phyloP scores from a whole-genome alignment of 306 rosid genomes.

The Glycine latifolia region DNA sequence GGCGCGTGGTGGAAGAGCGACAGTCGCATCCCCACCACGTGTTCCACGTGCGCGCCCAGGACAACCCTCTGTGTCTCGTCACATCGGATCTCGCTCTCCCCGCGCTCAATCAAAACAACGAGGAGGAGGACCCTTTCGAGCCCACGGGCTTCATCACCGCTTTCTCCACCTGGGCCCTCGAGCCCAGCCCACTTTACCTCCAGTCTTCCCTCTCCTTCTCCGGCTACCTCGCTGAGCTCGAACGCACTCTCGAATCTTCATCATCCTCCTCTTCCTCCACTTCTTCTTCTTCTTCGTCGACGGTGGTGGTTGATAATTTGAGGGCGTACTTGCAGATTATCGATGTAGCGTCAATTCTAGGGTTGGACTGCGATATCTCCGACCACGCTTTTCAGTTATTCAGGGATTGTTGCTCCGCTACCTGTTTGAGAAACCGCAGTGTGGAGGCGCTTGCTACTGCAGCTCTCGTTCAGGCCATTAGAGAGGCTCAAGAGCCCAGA shows the following conservation, averaged over 20 bases:
- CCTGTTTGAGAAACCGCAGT: constrained; percentile 94
- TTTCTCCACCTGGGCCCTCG: constrained; percentile 95
- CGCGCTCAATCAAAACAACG: constrained; percentile 41
- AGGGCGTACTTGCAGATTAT: constrained; percentile 98
- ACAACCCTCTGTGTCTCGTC: constrained; percentile 90
- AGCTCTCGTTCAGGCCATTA: constrained; percentile 94
- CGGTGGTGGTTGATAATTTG: constrained; percentile 83
- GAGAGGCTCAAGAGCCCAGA: constrained; percentile 96
- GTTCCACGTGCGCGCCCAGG: constrained; percentile 89
- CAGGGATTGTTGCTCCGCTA: constrained; percentile 97
- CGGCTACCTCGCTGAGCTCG: constrained; percentile 97
- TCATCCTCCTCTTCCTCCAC: constrained; percentile 54
- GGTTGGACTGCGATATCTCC: constrained; percentile 82
- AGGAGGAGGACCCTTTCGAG: constrained; percentile 85
- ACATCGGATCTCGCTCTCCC: constrained; percentile 97
- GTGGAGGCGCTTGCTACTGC: constrained; percentile 99
- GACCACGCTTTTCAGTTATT: constrained; percentile 93
- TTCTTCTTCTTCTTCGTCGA: constrained; percentile 56
- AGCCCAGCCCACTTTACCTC: constrained; percentile 80
- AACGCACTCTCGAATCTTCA: constrained; percentile 84
- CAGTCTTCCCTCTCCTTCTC: constrained; percentile 86
- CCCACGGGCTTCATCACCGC: constrained; percentile 95
- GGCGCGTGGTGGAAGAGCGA: constrained; percentile 88
- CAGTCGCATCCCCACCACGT: constrained; percentile 88
- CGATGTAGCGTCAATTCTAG: constrained; percentile 89